phyloP scores from a whole-genome alignment of 2,329 filamentous ascomycete genomes.

The Pestalotiopsis sp. region DNA sequence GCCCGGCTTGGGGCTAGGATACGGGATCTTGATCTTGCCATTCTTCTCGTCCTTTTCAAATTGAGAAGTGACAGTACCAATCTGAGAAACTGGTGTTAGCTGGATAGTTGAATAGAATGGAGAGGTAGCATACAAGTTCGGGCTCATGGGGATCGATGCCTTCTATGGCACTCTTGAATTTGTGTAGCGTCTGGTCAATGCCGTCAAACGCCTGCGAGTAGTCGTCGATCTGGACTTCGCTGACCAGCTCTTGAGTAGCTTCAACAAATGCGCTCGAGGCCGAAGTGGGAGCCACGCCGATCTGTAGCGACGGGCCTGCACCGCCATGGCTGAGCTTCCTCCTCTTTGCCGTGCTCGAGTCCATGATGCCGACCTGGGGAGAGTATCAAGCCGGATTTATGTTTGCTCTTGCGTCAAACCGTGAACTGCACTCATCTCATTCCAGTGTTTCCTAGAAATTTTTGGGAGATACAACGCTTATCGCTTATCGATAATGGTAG shows the following conservation, averaged over 20 bases:
- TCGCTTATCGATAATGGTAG: constrained; percentile 9
- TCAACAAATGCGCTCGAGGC: constrained; percentile 59
- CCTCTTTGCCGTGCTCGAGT: constrained; percentile 47
- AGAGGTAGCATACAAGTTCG: constrained; percentile 45
- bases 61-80: constrained; percentile 59
- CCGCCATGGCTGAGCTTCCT: constrained; percentile 47
- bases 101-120: background rate
- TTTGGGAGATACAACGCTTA: constrained; percentile 8
- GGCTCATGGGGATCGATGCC: constrained; percentile 51
- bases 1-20: constrained; percentile 77
- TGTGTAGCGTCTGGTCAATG: constrained; percentile 52
- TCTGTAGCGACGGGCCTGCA: constrained; percentile 40
- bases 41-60: constrained; percentile 18
- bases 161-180: constrained; percentile 57
- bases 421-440: background rate
- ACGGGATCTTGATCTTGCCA: constrained; percentile 63
- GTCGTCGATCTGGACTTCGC: constrained; percentile 57
- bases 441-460: background rate
- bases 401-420: background rate
- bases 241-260: constrained; percentile 62
- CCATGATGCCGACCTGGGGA: constrained; percentile 37
- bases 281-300: constrained; percentile 40
- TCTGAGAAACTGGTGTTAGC: constrained; percentile 44
- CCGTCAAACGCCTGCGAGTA: constrained; percentile 51
- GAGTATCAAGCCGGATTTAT: background rate